These are phyloP conservation scores for Pseudogymnoascus sp. DNA, from an alignment of 2,329 filamentous ascomycete species.

Conservation along the genomic window DNA sequence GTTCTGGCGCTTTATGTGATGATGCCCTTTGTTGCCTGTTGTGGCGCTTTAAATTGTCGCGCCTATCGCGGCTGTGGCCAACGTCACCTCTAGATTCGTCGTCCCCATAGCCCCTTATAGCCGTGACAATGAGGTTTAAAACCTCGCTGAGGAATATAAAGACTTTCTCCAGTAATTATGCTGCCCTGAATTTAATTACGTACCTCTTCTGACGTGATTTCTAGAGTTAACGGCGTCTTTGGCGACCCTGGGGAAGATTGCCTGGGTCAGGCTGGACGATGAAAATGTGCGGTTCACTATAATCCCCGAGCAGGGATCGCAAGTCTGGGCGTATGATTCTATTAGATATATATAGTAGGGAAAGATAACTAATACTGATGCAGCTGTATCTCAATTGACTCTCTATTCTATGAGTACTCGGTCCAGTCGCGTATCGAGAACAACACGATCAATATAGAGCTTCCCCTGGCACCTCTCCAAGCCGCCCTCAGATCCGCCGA, in stretches of 20 bases:
- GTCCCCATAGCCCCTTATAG: too few species aligned
- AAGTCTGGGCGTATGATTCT: constrained; percentile 74
- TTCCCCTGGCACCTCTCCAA: constrained; percentile 79
- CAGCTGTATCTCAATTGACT: constrained; percentile 59
- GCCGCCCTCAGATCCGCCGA: constrained; percentile 85
- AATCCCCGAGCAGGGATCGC: constrained; percentile 86
- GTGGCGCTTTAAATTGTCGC: background rate
- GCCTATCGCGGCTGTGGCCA: constrained; percentile 3
- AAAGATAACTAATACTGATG: background rate
- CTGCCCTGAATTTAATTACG: background rate
- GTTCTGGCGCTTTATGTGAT: background rate
- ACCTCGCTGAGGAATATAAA: constrained; percentile 58
- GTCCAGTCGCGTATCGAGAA: constrained; percentile 74
- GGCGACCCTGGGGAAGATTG: constrained; percentile 42
- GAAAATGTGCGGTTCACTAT: constrained; percentile 88
- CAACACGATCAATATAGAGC: constrained; percentile 94
- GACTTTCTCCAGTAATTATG: constrained; percentile 51
- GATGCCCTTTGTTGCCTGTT: background rate
- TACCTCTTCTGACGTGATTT: constrained; percentile 2
- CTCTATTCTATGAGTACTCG: constrained; percentile 78
- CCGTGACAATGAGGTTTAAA: constrained; percentile 50
- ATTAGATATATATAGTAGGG: constrained; percentile 12
- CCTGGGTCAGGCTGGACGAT: constrained; percentile 62
- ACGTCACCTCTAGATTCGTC: background rate
- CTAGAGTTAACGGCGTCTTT: constrained; percentile 56